Evolutionary conservation across 2,329 filamentous ascomycete species (phyloP).

Genomic region (Ophiostoma pallidulum): DNA sequence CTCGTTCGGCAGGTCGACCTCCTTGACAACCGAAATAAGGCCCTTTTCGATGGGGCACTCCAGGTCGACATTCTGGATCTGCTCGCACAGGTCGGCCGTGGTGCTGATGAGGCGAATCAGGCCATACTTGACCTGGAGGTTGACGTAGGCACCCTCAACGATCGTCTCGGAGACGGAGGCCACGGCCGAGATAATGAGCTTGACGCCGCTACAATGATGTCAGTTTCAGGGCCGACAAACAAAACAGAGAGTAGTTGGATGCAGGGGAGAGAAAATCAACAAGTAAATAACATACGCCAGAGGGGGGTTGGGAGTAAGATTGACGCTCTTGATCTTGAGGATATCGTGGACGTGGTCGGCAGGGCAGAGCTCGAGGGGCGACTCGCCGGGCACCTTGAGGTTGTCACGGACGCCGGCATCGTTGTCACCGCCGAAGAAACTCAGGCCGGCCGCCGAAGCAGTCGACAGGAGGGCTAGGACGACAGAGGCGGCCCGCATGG

Average conservation of each 20-base stretch:
- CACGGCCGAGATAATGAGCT: slow-evolving; percentile 67
- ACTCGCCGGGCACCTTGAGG: slow-evolving; percentile 69
- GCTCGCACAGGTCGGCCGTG: slow-evolving; percentile 76
- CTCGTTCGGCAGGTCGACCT: slow-evolving; percentile 72
- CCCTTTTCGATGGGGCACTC: slow-evolving; percentile 82
- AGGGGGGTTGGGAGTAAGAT: slow-evolving; percentile 80
- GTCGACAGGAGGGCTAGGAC: slow-evolving; percentile 38
- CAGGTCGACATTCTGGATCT: slow-evolving; percentile 79
- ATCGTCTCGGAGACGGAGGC: slow-evolving; percentile 68
- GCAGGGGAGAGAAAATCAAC: background rate
- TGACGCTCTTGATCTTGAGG: slow-evolving; percentile 66
- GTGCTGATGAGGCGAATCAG: slow-evolving; percentile 81
- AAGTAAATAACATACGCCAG: slow-evolving; percentile 51
- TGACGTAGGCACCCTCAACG: slow-evolving; percentile 68
- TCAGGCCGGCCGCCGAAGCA: slow-evolving; percentile 30
- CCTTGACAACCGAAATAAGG: slow-evolving; percentile 62
- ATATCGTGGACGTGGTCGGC: slow-evolving; percentile 59
- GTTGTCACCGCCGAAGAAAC: slow-evolving; percentile 38
- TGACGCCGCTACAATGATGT: slow-evolving; percentile 53
- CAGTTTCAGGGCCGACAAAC: background rate
- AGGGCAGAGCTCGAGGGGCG: slow-evolving; percentile 71
- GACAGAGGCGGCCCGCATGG: slow-evolving; percentile 33
- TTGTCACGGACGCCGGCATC: slow-evolving; percentile 40
- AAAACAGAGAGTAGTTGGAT: too few species aligned
- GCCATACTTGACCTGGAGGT: slow-evolving; percentile 84